phyloP scores from a whole-genome alignment of 192 early-diverging fungal species.

The Lunasporangiospora selenospora region DNA sequence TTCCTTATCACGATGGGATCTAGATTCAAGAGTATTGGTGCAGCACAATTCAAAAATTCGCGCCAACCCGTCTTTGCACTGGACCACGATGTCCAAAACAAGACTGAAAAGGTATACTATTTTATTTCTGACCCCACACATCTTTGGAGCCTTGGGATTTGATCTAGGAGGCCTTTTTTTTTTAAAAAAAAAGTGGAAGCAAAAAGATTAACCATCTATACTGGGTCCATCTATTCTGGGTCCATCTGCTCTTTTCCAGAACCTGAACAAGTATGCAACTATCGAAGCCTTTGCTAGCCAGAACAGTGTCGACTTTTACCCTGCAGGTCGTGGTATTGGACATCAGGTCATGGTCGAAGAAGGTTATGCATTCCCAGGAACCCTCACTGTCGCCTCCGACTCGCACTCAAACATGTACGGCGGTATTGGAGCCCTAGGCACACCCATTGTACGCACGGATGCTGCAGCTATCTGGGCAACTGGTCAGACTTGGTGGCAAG shows the following conservation, averaged over 20 bases:
- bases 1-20: not conserved
- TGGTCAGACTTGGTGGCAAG: slow-evolving; percentile 98
- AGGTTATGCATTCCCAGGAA: slow-evolving; percentile 93
- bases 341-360: slow-evolving; percentile 99
- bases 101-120: slow-evolving; percentile 79
- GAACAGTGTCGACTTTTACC: slow-evolving; percentile 91
- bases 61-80: slow-evolving; percentile 93
- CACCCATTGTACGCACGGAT: slow-evolving; percentile 97
- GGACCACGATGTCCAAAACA: slow-evolving; percentile 99
- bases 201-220: no score
- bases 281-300: slow-evolving; percentile 86
- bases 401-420: slow-evolving; percentile 99
- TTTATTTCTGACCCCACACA: no score
- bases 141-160: no score
- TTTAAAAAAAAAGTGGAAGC: no score
- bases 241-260: slow-evolving; percentile 58
- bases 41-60: slow-evolving; percentile 78
- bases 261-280: slow-evolving; percentile 82
- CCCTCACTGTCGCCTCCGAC: slow-evolving; percentile 96
- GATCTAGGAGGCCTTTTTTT: no score
- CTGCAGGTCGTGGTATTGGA: slow-evolving; percentile 96
- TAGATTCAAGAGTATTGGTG: slow-evolving; percentile 92
- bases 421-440: slow-evolving; percentile 93
- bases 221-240: no score
- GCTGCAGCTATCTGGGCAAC: slow-evolving; percentile 99